Evolutionary conservation across 257 asterid species (phyloP).

Genomic region (Penstemon davidsonii): DNA sequence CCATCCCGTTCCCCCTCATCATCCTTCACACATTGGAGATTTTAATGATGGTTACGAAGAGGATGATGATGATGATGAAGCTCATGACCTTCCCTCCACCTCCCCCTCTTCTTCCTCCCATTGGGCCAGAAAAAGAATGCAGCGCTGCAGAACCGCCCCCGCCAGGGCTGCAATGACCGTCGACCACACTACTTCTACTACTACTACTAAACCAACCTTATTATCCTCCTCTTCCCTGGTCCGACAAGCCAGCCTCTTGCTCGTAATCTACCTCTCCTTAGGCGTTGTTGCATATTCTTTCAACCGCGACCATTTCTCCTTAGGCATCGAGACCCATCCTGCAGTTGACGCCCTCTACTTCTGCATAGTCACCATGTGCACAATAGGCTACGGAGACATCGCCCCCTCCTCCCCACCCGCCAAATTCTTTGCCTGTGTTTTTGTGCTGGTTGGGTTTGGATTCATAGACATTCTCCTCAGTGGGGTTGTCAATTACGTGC

Average conservation of each 20-base stretch:
- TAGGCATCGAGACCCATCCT: constrained; percentile 46
- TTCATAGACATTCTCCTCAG: constrained; percentile 50
- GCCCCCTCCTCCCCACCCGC: constrained; percentile 47
- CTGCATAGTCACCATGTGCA: constrained; percentile 64
- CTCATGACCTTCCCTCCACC: no score
- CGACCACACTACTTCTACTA: no score
- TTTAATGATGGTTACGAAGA: no score
- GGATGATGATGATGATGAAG: no score
- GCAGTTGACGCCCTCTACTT: constrained; percentile 57
- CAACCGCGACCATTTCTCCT: constrained; percentile 46
- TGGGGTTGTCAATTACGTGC: constrained; percentile 49
- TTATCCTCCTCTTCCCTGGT: constrained; percentile 31
- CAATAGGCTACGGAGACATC: constrained; percentile 63
- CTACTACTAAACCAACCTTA: no score
- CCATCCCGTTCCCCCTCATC: no score
- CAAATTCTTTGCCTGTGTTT: constrained; percentile 50
- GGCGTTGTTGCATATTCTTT: constrained; percentile 47
- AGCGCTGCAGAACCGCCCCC: no score
- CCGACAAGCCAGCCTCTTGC: constrained; percentile 40
- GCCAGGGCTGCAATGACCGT: no score
- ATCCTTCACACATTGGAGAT: no score
- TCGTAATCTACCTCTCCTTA: constrained; percentile 43
- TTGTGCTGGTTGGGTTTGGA: constrained; percentile 57
- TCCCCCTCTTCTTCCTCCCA: no score
- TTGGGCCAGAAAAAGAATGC: no score